Evolutionary conservation across 2,329 filamentous ascomycete genomes (phyloP).

Genomic region (Graphilbum ipis-grandicollis): DNA sequence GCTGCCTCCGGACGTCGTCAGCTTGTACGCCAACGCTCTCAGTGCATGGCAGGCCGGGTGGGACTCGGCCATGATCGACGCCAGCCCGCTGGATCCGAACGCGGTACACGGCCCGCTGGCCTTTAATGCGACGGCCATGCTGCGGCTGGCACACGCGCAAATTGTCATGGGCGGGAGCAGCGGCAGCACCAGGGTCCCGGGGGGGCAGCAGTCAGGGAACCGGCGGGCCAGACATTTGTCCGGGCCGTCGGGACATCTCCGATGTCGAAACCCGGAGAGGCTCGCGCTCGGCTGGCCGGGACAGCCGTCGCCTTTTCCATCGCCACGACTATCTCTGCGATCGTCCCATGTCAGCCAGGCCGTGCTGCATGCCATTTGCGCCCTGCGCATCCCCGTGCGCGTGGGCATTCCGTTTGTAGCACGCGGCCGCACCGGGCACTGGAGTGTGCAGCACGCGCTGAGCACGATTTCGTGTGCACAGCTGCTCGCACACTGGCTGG

Average conservation of each 20-base stretch:
- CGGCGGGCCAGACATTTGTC: background rate
- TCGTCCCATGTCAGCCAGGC: background rate
- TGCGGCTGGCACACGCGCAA: conserved; percentile 36
- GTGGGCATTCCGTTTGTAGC: conserved; percentile 2
- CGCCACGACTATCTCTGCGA: background rate
- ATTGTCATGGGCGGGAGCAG: too few relatives aligned
- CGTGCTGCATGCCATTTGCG: conserved; percentile 1
- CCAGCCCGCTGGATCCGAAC: conserved; percentile 1
- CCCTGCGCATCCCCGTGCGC: conserved; percentile 1
- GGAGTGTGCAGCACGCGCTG: conserved; percentile 2
- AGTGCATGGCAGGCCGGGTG: conserved; percentile 1
- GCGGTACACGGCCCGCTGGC: conserved; percentile 32
- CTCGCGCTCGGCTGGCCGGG: background rate
- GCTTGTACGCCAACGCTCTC: background rate
- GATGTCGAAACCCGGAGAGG: background rate
- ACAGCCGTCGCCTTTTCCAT: background rate
- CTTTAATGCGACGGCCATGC: conserved; percentile 46
- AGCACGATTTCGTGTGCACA: conserved; percentile 1
- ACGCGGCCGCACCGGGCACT: conserved; percentile 1
- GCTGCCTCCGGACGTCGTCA: background rate
- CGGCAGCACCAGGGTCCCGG: too few relatives aligned
- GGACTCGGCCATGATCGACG: conserved; percentile 1
- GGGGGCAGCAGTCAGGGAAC: too few relatives aligned
- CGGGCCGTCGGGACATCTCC: background rate
- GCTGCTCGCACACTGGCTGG: conserved; percentile 1